A percentile compares a stretch with the other conserved stretches of the same genome.
Conservation (phyloP, 805 yeast genomes). For the Candida dajiaensis region DNA sequence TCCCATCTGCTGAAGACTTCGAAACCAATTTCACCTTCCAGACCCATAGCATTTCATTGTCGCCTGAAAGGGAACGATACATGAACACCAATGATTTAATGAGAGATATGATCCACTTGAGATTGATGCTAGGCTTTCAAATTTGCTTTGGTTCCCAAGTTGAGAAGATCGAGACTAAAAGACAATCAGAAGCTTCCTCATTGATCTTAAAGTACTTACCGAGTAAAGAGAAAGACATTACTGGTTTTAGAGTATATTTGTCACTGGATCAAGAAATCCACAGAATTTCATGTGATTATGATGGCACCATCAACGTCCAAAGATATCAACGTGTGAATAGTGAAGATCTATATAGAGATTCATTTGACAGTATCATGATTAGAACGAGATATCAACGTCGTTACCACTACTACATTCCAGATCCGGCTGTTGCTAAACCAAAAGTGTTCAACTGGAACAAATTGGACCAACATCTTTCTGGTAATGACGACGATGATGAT, state of each 20-base stretch:
- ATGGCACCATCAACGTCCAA: conserved; percentile 73
- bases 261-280: conserved; percentile 82
- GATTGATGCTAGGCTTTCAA: conserved; percentile 86
- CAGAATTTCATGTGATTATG: conserved; percentile 66
- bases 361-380: conserved; percentile 48
- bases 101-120: conserved; percentile 79
- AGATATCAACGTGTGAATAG: conserved; percentile 46
- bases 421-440: conserved; percentile 47
- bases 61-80: conserved; percentile 46
- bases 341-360: conserved; percentile 24
- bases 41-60: conserved; percentile 72
- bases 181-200: conserved; percentile 46
- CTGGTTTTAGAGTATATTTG: conserved; percentile 66
- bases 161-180: conserved; percentile 54
- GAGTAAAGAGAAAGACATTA: conserved; percentile 29
- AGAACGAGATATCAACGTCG: conserved; percentile 73
- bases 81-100: conserved; percentile 56
- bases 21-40: conserved; percentile 71
- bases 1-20: conserved; percentile 67
- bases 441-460: conserved; percentile 79
- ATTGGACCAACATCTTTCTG: conserved; percentile 87
- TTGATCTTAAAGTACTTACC: conserved; percentile 54
- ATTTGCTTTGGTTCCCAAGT: conserved; percentile 73
- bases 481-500: conserved; percentile 78
- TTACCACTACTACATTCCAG: conserved; percentile 53